These are phyloP conservation scores for Fagus sylvatica DNA, from an alignment of 306 rosid species.

Conservation along the genomic window DNA sequence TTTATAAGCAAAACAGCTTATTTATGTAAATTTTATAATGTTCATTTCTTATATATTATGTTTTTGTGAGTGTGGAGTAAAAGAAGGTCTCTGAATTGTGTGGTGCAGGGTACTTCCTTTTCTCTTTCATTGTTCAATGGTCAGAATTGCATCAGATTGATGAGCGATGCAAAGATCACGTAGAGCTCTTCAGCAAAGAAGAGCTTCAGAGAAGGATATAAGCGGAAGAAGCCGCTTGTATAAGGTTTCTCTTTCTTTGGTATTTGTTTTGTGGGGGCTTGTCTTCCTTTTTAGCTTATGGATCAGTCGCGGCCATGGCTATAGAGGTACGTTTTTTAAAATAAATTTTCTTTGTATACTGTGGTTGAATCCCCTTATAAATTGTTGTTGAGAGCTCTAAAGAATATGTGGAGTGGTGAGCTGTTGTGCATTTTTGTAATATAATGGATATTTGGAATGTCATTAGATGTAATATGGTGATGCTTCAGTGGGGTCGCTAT, in stretches of 20 bases:
- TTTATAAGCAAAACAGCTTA: neutral
- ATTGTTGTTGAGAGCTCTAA: neutral
- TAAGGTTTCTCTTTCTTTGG: constrained; percentile 70
- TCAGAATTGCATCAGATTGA: constrained; percentile 47
- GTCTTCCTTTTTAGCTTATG: constrained; percentile 72
- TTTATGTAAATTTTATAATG: neutral
- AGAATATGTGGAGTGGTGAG: neutral
- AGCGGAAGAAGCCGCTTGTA: constrained; percentile 53
- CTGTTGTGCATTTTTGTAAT: neutral
- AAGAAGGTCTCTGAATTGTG: constrained; percentile 21
- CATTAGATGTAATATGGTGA: neutral
- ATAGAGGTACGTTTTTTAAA: constrained; percentile 47
- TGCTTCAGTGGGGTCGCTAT: neutral
- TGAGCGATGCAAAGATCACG: constrained; percentile 85
- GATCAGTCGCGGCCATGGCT: constrained; percentile 64
- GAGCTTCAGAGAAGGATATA: constrained; percentile 54
- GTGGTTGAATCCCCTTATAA: neutral
- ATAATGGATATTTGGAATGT: neutral
- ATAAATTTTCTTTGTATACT: constrained; percentile 6
- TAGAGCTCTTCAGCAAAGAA: constrained; percentile 69
- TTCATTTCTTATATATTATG: neutral
- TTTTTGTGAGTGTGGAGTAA: constrained; percentile 18
- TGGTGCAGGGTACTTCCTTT: constrained; percentile 35
- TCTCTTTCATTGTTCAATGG: constrained; percentile 5
- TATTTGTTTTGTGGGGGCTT: constrained; percentile 70